These are phyloP conservation scores for Neurospora terricola DNA, from an alignment of 495 filamentous ascomycete genomes.

Conservation along the genomic window DNA sequence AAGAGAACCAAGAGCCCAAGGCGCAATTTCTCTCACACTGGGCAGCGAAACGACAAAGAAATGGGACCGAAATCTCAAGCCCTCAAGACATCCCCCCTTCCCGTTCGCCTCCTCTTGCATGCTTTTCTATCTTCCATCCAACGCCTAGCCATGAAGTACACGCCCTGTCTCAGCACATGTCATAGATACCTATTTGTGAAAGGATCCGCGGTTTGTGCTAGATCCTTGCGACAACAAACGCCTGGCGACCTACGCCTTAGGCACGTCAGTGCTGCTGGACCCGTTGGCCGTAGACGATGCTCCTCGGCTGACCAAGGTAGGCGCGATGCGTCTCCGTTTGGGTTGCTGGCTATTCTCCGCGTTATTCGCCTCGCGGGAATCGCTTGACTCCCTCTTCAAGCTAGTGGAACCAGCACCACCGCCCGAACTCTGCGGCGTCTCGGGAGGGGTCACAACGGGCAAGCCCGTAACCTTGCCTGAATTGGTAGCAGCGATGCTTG, in stretches of 20 bases:
- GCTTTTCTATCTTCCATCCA: background rate
- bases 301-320: conserved; percentile 47
- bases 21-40: background rate
- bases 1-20: background rate
- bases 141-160: background rate
- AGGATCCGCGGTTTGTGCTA: background rate
- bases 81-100: background rate
- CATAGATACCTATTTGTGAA: background rate
- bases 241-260: conserved; percentile 8
- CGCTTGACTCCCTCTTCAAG: conserved; percentile 52
- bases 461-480: conserved; percentile 46
- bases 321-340: conserved; percentile 73
- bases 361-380: conserved; percentile 36
- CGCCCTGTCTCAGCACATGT: background rate
- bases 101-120: background rate
- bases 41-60: background rate
- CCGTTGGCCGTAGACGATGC: background rate
- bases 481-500: conserved; percentile 60
- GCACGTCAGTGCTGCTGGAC: conserved; percentile 2
- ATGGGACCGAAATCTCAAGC: background rate
- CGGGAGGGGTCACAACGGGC: conserved; percentile 65
- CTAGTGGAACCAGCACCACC: conserved; percentile 30
- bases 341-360: conserved; percentile 23
- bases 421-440: conserved; percentile 55
- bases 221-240: background rate